Conservation (phyloP, 164 flowering plant genomes). For the Pachysandra terminalis region DNA sequence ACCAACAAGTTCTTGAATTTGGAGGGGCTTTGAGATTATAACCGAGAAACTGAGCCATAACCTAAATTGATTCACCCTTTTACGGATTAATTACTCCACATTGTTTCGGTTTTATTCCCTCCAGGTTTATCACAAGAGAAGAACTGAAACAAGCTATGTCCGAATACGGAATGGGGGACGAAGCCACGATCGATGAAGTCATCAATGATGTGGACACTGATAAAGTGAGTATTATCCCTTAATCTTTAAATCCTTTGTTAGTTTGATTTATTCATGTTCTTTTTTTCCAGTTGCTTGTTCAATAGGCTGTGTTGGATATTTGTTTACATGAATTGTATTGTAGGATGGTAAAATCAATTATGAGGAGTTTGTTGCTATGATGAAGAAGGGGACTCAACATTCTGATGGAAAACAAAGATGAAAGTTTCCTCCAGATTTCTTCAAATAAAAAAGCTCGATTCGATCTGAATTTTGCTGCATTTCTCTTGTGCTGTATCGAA, state of each 20-base stretch:
- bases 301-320: not conserved
- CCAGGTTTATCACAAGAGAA: slow-evolving; percentile 85
- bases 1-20: not conserved
- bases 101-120: not conserved
- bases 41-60: not conserved
- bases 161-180: slow-evolving; percentile 80
- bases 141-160: slow-evolving; percentile 80
- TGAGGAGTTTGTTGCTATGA: slow-evolving; percentile 81
- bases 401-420: slow-evolving; percentile 19
- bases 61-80: not conserved
- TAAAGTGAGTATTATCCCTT: slow-evolving; percentile 37
- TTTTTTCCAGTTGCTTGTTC: not conserved
- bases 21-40: not conserved
- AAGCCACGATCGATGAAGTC: slow-evolving; percentile 75
- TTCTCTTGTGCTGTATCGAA: no score
- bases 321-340: slow-evolving; percentile 10
- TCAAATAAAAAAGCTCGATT: no score
- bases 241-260: no score
- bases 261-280: not conserved
- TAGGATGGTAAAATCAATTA: slow-evolving; percentile 87
- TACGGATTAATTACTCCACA: not conserved
- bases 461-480: no score
- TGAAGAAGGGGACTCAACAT: slow-evolving; percentile 62
- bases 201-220: slow-evolving; percentile 77
- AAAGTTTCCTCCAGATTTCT: not conserved